Percentiles rank a stretch among this genome's conserved stretches.
phyloP scores from a whole-genome alignment of 371 early-diverging fungal genomes.

The Mortierella sp. region DNA sequence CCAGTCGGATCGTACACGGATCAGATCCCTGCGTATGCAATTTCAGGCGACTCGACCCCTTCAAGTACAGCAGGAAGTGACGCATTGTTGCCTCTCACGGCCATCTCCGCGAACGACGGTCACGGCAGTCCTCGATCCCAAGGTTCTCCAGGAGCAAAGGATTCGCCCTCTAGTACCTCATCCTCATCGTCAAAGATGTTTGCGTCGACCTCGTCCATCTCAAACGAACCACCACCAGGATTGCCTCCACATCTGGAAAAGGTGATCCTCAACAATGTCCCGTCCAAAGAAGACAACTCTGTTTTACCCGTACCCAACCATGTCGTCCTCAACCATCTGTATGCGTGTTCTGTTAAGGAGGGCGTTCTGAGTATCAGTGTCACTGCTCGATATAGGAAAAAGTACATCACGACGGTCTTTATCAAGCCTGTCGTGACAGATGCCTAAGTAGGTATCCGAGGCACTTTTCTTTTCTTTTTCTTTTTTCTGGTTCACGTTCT shows the following conservation, averaged over 20 bases:
- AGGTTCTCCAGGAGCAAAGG: slow-evolving; percentile 11
- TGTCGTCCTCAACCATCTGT: slow-evolving; percentile 95
- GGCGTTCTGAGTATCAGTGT: slow-evolving; percentile 96
- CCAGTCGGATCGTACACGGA: slow-evolving; percentile 57
- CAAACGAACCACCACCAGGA: slow-evolving; percentile 81
- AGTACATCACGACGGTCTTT: slow-evolving; percentile 90
- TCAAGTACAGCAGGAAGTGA: slow-evolving; percentile 42
- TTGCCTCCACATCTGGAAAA: slow-evolving; percentile 95
- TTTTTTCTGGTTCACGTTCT: not conserved
- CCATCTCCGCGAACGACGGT: slow-evolving; percentile 28
- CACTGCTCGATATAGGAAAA: slow-evolving; percentile 90
- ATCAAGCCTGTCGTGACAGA: slow-evolving; percentile 78
- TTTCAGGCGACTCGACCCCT: slow-evolving; percentile 37
- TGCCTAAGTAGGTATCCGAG: not conserved
- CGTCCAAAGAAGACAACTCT: slow-evolving; percentile 83
- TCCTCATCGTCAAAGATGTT: slow-evolving; percentile 40
- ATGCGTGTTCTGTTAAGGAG: slow-evolving; percentile 96
- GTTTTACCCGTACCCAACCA: slow-evolving; percentile 92
- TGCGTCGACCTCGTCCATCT: slow-evolving; percentile 28
- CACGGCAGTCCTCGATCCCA: slow-evolving; percentile 23
- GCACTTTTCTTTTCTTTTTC: not conserved
- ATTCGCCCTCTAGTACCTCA: slow-evolving; percentile 19
- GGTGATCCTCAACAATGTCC: slow-evolving; percentile 86
- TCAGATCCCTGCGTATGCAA: slow-evolving; percentile 47
- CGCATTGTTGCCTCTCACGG: slow-evolving; percentile 33